Conservation (phyloP, 441 rosid species). For the Gossypium laxum region DNA sequence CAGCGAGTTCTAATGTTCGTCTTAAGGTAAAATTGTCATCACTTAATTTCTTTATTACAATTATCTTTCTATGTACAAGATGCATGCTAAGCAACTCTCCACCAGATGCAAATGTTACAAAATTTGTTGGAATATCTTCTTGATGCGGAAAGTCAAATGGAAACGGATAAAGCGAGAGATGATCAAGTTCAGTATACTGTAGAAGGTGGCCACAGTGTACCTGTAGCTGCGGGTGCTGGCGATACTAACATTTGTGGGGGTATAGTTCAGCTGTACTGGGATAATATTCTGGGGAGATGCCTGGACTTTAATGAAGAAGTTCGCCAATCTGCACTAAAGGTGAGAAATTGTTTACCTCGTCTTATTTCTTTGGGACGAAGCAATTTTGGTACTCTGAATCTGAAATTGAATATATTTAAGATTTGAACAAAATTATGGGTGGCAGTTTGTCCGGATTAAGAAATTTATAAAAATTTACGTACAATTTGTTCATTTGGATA, state of each 20-base stretch:
- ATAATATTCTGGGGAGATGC: slow-evolving; percentile 76
- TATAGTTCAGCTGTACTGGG: slow-evolving; percentile 93
- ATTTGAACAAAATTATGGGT: background rate
- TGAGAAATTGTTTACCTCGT: slow-evolving; percentile 24
- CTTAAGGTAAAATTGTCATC: slow-evolving; percentile 56
- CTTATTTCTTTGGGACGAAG: slow-evolving; percentile 2
- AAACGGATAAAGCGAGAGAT: slow-evolving; percentile 43
- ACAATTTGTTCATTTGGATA: background rate
- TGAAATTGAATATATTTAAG: background rate
- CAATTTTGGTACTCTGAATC: background rate
- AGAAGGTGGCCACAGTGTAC: slow-evolving; percentile 57
- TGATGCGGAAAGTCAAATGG: slow-evolving; percentile 92
- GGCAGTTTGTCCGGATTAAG: background rate
- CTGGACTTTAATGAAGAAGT: slow-evolving; percentile 77
- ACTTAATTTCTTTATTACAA: background rate
- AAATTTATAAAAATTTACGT: background rate
- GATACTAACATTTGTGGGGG: slow-evolving; percentile 99
- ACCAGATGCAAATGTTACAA: slow-evolving; percentile 91
- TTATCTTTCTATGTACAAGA: slow-evolving; percentile 3
- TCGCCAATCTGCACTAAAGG: slow-evolving; percentile 91
- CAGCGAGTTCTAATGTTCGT: slow-evolving; percentile 61
- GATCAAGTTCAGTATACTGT: slow-evolving; percentile 29
- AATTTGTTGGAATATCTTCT: slow-evolving; percentile 91
- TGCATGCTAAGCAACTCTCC: slow-evolving; percentile 22
- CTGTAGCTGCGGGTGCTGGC: slow-evolving; percentile 99